Evolutionary conservation across 495 filamentous ascomycete species (phyloP).

Genomic region (Penicillium manginii): DNA sequence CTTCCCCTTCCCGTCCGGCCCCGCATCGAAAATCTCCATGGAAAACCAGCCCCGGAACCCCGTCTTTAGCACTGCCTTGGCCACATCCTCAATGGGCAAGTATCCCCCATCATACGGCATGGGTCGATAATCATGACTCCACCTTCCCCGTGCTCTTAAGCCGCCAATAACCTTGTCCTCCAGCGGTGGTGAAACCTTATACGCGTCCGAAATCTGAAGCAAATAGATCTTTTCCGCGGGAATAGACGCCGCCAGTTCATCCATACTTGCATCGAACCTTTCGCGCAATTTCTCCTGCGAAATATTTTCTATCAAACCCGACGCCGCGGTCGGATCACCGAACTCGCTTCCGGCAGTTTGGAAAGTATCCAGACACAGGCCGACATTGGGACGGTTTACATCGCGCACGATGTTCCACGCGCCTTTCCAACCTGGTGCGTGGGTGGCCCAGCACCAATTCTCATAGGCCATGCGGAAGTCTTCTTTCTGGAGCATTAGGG

Average conservation of each 20-base stretch:
- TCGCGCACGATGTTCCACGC: conserved; percentile 68
- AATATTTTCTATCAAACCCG: conserved; percentile 57
- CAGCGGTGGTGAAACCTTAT: conserved; percentile 59
- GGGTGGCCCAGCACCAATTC: conserved; percentile 84
- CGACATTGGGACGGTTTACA: conserved; percentile 67
- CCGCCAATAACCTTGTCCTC: conserved; percentile 47
- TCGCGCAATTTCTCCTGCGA: conserved; percentile 47
- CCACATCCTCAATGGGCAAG: conserved; percentile 68
- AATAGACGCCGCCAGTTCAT: conserved; percentile 56
- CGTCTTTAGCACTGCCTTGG: conserved; percentile 67
- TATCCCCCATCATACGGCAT: conserved; percentile 75
- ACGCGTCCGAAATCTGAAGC: conserved; percentile 81
- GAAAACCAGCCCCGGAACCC: conserved; percentile 76
- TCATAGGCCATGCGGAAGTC: conserved; percentile 72
- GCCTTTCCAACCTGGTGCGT: conserved; percentile 67
- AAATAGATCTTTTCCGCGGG: conserved; percentile 75
- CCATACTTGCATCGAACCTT: conserved; percentile 56
- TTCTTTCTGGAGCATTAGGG: conserved; percentile 61
- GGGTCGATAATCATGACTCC: conserved; percentile 75
- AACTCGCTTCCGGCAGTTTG: conserved; percentile 77
- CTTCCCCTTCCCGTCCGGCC: conserved; percentile 58
- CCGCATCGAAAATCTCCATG: conserved; percentile 77
- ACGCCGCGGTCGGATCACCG: conserved; percentile 70
- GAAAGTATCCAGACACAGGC: conserved; percentile 83
- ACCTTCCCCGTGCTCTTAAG: conserved; percentile 61